Conservation (phyloP, 192 early-diverging fungal species). For the Gamsiella multidivaricata region DNA sequence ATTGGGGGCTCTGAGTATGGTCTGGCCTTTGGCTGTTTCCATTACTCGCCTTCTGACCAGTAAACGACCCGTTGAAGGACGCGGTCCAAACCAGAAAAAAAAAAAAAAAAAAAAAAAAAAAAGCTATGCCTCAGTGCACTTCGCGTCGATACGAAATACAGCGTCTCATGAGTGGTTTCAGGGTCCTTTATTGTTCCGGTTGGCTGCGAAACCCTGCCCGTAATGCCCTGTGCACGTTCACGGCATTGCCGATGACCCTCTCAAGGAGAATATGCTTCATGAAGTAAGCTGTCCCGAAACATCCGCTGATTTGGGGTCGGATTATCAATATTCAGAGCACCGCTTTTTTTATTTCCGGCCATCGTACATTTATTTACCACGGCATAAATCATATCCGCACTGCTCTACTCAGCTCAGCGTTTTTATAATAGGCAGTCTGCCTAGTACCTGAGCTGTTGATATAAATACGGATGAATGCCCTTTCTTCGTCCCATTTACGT, state of each 20-base stretch:
- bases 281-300: no score
- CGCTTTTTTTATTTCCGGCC: background rate
- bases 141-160: background rate
- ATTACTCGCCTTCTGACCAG: conserved; percentile 21
- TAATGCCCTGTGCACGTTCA: no score
- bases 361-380: background rate
- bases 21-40: no score
- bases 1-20: background rate
- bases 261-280: background rate
- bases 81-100: background rate
- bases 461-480: conserved; percentile 1
- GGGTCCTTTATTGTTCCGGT: no score
- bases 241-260: no score
- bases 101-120: no score
- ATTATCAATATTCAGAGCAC: conserved; percentile 30
- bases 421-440: background rate
- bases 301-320: background rate
- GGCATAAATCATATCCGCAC: conserved; percentile 17
- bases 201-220: no score
- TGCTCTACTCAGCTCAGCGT: background rate
- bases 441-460: background rate
- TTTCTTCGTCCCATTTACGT: background rate
- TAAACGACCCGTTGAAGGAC: conserved; percentile 14
- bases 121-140: background rate
- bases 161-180: no score